Percentiles rank a stretch among this genome's conserved stretches.
Conservation (phyloP, 495 filamentous ascomycete species). For the Trichoderma orchidacearum region DNA sequence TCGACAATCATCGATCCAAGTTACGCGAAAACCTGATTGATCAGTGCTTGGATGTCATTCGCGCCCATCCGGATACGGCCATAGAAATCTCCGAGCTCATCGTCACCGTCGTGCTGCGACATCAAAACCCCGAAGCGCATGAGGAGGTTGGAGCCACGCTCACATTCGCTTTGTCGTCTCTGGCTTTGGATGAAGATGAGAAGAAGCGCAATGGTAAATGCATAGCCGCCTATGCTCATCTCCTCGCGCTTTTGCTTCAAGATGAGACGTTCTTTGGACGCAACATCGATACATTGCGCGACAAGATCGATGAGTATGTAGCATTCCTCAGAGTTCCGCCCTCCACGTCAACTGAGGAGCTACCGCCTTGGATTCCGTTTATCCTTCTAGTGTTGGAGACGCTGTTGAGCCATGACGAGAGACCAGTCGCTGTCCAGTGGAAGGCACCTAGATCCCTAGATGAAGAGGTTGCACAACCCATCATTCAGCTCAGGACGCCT, state of each 20-base stretch:
- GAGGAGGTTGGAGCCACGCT: slow-evolving; percentile 72
- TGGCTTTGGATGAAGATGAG: slow-evolving; percentile 63
- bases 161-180: slow-evolving; percentile 75
- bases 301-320: slow-evolving; percentile 63
- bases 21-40: slow-evolving; percentile 72
- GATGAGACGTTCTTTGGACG: slow-evolving; percentile 68
- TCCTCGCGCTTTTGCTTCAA: slow-evolving; percentile 78
- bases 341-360: slow-evolving; percentile 52
- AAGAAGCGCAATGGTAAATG: slow-evolving; percentile 44
- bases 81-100: slow-evolving; percentile 88
- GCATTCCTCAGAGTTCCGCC: slow-evolving; percentile 66
- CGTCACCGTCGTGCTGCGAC: slow-evolving; percentile 56
- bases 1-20: slow-evolving; percentile 61
- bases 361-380: slow-evolving; percentile 84
- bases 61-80: slow-evolving; percentile 74
- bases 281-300: slow-evolving; percentile 59
- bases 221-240: slow-evolving; percentile 84
- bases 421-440: slow-evolving; percentile 65
- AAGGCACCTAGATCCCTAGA: slow-evolving; percentile 44
- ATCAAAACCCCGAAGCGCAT: slow-evolving; percentile 45
- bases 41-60: slow-evolving; percentile 77
- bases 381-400: slow-evolving; percentile 84
- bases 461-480: slow-evolving; percentile 36
- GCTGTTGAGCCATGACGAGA: slow-evolving; percentile 72
- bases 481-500: slow-evolving; percentile 46